These are phyloP conservation scores for Westerdykella ornata DNA, from an alignment of 2,329 filamentous ascomycete genomes.

Conservation along the genomic window DNA sequence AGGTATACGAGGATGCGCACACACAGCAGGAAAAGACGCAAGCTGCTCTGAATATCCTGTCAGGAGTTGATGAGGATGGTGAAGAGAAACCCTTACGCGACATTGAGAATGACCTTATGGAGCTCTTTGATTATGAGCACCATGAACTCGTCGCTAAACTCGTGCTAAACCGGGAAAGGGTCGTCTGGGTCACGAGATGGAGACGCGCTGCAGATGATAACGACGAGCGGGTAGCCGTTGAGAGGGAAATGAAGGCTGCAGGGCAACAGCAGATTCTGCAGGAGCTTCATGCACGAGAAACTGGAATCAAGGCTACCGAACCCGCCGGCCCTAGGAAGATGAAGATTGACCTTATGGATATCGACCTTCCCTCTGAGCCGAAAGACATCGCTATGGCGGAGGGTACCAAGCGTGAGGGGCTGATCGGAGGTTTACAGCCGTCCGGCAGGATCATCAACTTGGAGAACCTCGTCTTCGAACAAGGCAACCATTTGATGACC, in stretches of 20 bases:
- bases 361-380: slow-evolving; percentile 63
- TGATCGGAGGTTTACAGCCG: slow-evolving; percentile 79
- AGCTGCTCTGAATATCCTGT: slow-evolving; percentile 73
- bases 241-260: slow-evolving; percentile 85
- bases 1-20: slow-evolving; percentile 83
- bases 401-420: slow-evolving; percentile 38
- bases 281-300: slow-evolving; percentile 70
- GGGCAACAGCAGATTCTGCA: slow-evolving; percentile 81
- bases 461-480: slow-evolving; percentile 93
- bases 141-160: slow-evolving; percentile 87
- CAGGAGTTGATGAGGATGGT: slow-evolving; percentile 66
- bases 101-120: slow-evolving; percentile 97
- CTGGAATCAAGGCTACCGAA: slow-evolving; percentile 48
- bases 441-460: slow-evolving; percentile 85
- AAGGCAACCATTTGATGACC: slow-evolving; percentile 99
- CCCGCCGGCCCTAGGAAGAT: slow-evolving; percentile 66
- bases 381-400: slow-evolving; percentile 42
- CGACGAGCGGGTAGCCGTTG: slow-evolving; percentile 64
- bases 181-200: slow-evolving; percentile 90
- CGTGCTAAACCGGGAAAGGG: slow-evolving; percentile 84
- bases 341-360: slow-evolving; percentile 77
- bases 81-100: slow-evolving; percentile 82
- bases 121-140: slow-evolving; percentile 95
- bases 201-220: slow-evolving; percentile 74
- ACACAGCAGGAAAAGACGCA: slow-evolving; percentile 89